Conservation (phyloP, 106 monocot genomes). For the Apostasia shenzhenica region DNA sequence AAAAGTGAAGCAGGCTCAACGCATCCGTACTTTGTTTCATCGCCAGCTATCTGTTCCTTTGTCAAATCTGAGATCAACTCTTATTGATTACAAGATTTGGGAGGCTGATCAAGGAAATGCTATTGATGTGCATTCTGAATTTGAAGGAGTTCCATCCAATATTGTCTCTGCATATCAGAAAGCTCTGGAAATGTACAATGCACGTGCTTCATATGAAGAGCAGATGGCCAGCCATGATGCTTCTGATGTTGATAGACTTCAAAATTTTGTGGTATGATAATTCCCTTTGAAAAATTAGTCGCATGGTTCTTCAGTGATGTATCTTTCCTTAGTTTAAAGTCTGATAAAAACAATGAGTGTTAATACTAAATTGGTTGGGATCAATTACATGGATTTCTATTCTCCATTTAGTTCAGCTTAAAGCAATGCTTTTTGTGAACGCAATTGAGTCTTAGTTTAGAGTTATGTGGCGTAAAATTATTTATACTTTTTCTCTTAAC, state of each 20-base stretch:
- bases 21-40: constrained; percentile 74
- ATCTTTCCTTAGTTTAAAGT: too few species aligned
- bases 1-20: constrained; percentile 62
- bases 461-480: too few species aligned
- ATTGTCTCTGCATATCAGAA: constrained; percentile 66
- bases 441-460: too few species aligned
- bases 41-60: constrained; percentile 90
- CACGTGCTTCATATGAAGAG: constrained; percentile 63
- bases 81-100: constrained; percentile 75
- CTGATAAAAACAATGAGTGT: too few species aligned
- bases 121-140: constrained; percentile 34
- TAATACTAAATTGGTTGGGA: too few species aligned
- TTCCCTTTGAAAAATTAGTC: background rate
- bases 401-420: too few species aligned
- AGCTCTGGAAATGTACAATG: constrained; percentile 63
- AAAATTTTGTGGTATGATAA: constrained; percentile 55
- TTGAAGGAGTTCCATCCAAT: constrained; percentile 62
- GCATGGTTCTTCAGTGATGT: too few species aligned
- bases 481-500: too few species aligned
- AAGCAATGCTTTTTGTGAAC: too few species aligned
- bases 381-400: too few species aligned
- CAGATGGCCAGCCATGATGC: constrained; percentile 30
- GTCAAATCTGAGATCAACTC: constrained; percentile 43
- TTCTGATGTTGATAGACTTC: constrained; percentile 57
- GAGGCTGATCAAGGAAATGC: constrained; percentile 69